phyloP scores from a whole-genome alignment of 1,139 yeast species.

The Entelexis paramagnoliae region DNA sequence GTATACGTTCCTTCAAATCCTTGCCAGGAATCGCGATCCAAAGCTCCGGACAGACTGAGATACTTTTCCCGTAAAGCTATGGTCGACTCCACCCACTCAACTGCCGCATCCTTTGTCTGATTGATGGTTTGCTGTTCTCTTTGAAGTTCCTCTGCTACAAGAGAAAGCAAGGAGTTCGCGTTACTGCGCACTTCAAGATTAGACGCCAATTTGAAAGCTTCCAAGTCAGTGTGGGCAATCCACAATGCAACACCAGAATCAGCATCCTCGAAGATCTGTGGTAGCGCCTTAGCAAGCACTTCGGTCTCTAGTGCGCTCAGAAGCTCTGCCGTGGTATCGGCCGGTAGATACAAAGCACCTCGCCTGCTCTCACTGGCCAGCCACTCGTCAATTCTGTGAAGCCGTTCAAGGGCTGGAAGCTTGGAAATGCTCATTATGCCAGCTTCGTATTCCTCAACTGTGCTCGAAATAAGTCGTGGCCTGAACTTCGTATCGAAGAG shows the following conservation, averaged over 20 bases:
- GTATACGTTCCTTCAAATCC: background rate
- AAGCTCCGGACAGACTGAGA: background rate
- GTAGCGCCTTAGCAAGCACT: constrained; percentile 53
- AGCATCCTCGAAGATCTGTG: constrained; percentile 32
- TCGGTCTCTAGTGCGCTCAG: constrained; percentile 45
- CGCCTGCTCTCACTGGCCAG: constrained; percentile 50
- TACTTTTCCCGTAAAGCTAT: background rate
- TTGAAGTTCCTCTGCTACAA: background rate
- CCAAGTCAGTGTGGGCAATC: constrained; percentile 10
- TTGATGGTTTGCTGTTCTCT: background rate
- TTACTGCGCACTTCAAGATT: constrained; percentile 15
- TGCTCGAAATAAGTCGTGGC: constrained; percentile 46
- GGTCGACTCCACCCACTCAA: constrained; percentile 3
- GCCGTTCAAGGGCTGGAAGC: background rate
- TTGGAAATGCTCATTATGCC: background rate
- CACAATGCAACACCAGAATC: constrained; percentile 41
- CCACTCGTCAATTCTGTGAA: constrained; percentile 43
- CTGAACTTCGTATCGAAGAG: constrained; percentile 61
- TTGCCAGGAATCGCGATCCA: background rate
- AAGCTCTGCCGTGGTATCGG: constrained; percentile 14
- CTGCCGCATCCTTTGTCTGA: background rate
- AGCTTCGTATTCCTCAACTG: constrained; percentile 30
- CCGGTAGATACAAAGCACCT: constrained; percentile 29
- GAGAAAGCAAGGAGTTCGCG: background rate
- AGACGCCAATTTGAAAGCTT: constrained; percentile 16